phyloP scores from a whole-genome alignment of 2,329 filamentous ascomycete species.

The Orbilia brochopaga region DNA sequence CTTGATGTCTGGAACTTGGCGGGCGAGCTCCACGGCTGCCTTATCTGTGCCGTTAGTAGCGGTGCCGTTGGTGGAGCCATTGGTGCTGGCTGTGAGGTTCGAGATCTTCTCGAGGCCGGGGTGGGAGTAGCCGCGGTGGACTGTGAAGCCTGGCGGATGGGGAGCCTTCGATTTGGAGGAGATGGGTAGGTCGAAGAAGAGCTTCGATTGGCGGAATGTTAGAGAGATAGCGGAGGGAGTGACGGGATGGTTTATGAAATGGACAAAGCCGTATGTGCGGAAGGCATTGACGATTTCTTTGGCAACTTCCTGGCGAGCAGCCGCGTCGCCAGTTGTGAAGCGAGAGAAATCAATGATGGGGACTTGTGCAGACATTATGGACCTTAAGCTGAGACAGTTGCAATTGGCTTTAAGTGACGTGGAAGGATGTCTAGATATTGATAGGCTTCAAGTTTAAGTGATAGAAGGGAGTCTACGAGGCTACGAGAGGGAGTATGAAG shows the following conservation, averaged over 20 bases:
- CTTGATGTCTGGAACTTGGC: conserved; percentile 52
- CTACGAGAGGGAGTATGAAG: background rate
- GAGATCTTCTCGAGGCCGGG: conserved; percentile 61
- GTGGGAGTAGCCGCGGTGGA: conserved; percentile 62
- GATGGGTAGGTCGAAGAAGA: conserved; percentile 29
- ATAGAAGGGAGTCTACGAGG: background rate
- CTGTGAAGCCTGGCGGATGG: conserved; percentile 51
- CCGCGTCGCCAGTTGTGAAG: conserved; percentile 21
- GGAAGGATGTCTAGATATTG: background rate
- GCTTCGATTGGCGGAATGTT: conserved; percentile 33
- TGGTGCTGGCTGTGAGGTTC: conserved; percentile 51
- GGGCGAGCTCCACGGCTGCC: background rate
- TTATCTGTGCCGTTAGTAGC: conserved; percentile 55
- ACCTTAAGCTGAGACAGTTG: background rate
- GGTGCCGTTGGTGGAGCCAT: conserved; percentile 50
- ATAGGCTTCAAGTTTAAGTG: too few relatives aligned
- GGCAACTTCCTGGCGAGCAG: conserved; percentile 12
- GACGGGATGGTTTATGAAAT: conserved; percentile 24
- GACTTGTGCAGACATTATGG: conserved; percentile 15
- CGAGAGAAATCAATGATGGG: conserved; percentile 38
- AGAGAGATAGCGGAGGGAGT: conserved; percentile 24
- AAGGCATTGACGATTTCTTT: conserved; percentile 33
- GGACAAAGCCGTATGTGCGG: conserved; percentile 38
- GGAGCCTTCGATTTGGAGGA: conserved; percentile 26
- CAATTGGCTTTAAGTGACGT: background rate